Conservation (phyloP, 257 asterid genomes). For the Gardenia jasminoides region DNA sequence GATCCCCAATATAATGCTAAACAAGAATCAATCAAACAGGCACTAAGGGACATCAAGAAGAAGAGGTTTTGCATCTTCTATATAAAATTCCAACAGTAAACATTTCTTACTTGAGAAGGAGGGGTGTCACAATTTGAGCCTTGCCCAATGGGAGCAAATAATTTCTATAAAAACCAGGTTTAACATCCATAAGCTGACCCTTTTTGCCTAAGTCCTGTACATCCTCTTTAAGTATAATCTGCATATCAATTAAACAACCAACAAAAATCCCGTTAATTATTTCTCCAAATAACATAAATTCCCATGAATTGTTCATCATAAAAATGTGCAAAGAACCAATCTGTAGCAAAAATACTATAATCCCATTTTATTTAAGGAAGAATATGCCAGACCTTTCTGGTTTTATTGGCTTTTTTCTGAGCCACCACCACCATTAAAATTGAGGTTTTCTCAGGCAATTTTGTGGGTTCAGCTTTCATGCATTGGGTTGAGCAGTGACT, state of each 20-base stretch:
- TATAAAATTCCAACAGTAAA: not conserved
- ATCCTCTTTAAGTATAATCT: slow-evolving; percentile 92
- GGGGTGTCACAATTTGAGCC: slow-evolving; percentile 78
- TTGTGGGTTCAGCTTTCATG: slow-evolving; percentile 29
- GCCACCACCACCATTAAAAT: slow-evolving; percentile 52
- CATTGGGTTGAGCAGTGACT: slow-evolving; percentile 38
- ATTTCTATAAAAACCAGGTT: slow-evolving; percentile 85
- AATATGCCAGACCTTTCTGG: slow-evolving; percentile 48
- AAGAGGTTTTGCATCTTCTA: not conserved
- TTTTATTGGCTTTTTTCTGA: slow-evolving; percentile 74
- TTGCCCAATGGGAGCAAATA: slow-evolving; percentile 70
- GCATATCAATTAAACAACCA: too few relatives aligned
- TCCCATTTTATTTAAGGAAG: slow-evolving; percentile 2
- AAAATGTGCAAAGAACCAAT: slow-evolving; percentile 1
- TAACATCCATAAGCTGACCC: slow-evolving; percentile 79
- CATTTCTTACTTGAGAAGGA: slow-evolving; percentile 57
- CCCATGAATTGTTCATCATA: not conserved
- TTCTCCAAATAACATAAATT: not conserved
- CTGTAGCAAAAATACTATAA: not conserved
- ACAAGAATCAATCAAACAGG: slow-evolving; percentile 4
- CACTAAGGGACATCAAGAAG: not conserved
- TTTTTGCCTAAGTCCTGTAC: slow-evolving; percentile 74
- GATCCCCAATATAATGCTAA: not conserved
- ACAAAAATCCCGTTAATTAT: not conserved
- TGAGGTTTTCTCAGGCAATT: slow-evolving; percentile 32